A percentile compares a stretch with the other conserved stretches of the same genome.
Evolutionary conservation across 2,329 filamentous ascomycete species (phyloP).

Genomic region (Leptographium procerum): DNA sequence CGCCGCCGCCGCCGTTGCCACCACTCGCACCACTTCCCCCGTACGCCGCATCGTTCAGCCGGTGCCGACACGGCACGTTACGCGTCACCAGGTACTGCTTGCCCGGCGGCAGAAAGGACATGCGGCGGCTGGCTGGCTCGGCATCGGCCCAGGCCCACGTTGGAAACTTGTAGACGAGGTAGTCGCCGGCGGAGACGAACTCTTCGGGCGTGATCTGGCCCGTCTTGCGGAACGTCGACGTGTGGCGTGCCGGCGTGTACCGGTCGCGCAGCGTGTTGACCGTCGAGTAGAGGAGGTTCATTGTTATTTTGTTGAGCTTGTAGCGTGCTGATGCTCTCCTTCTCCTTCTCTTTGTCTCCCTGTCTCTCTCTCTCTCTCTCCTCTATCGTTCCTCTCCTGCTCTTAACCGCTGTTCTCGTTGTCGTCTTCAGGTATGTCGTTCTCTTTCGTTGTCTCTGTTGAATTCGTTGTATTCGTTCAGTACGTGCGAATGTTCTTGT

Average conservation of each 20-base stretch:
- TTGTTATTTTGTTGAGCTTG: conserved; percentile 24
- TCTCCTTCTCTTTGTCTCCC: not conserved
- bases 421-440: too few relatives aligned
- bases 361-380: not conserved
- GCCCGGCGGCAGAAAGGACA: conserved; percentile 67
- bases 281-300: conserved; percentile 81
- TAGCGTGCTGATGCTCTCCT: too few relatives aligned
- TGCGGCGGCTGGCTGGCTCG: conserved; percentile 66
- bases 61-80: conserved; percentile 84
- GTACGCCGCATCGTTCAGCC: conserved; percentile 87
- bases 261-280: conserved; percentile 86
- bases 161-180: conserved; percentile 97
- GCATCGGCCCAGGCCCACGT: conserved; percentile 96
- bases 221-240: conserved; percentile 84
- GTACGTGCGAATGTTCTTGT: too few relatives aligned
- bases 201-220: conserved; percentile 96
- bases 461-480: too few relatives aligned
- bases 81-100: conserved; percentile 96
- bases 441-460: not conserved
- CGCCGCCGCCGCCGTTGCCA: conserved; percentile 54
- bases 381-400: too few relatives aligned
- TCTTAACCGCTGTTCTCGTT: not conserved
- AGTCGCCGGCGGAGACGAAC: conserved; percentile 91
- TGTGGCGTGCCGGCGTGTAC: conserved; percentile 80
- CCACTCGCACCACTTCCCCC: conserved; percentile 79